Base-by-base conservation (phyloP, 2,329 filamentous ascomycete species). In the Neocatenulostroma microsporum region DNA sequence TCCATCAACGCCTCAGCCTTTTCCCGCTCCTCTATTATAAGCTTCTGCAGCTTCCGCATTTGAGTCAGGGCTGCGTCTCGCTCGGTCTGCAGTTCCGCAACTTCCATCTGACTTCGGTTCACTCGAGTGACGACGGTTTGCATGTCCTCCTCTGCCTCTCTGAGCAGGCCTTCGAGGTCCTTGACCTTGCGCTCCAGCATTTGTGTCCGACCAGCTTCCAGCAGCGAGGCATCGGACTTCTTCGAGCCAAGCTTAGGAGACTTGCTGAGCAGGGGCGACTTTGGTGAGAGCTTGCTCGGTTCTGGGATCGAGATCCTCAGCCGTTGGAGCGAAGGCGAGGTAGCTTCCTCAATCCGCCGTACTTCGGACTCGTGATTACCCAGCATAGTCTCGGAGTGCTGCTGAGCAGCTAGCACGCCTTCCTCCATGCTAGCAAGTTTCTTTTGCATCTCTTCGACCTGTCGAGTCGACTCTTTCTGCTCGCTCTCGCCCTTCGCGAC, bases 291-390 rank as follows among this genome's bases (percentile, higher is more conserved):
- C 24, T 49, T 74, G 48, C 72, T 78, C 2, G 34, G 73, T 3
- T 52, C 50, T 1, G 53, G 49, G 27, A 48, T 57, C 73, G 64
- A 61, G 48, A 21, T 65, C 62, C 38, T 59, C 59, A 86, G 74
- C 11, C 89, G 82, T 47, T 80, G 78, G 21, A 96, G 74, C 53
- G 91, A 83, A 13, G 71, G 69, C 55, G 76, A 85, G 54, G 91
- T 80, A 41, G 77, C 82, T 38, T 93, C 85, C 48, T 82, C 80
- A 37, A 96, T 66, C 15, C 73, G 68, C 13, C 75, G 68, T 24
- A 94, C 74, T 61, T 95, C 87, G 24, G 91, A 85, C 59, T 96
- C 91, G 55, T 95, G 87, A 31, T 78, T 80, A 28, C 76, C 67
- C 39, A 96, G 77, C 25, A 80, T 80, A 32, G 89, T 87, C 58